These are phyloP conservation scores for Mucor lusitanicus DNA, from an alignment of 371 early-diverging fungal species.

Conservation along the genomic window DNA sequence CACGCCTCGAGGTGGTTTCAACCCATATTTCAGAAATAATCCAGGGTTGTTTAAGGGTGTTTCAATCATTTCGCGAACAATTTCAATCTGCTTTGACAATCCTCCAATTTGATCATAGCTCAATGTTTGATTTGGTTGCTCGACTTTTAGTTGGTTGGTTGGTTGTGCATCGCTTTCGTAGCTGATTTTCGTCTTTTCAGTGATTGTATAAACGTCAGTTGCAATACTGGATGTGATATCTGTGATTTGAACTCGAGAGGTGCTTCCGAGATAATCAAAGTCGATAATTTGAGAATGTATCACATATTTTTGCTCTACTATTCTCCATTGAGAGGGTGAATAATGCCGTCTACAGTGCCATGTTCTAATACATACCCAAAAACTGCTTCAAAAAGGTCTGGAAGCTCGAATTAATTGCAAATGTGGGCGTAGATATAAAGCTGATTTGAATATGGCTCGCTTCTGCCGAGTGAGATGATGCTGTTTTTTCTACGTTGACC, in stretches of 20 bases:
- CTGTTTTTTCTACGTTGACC: slow-evolving; percentile 9
- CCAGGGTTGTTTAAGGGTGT: slow-evolving; percentile 80
- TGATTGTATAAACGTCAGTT: slow-evolving; percentile 19
- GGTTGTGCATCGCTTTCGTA: neutral
- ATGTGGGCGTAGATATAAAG: slow-evolving; percentile 11
- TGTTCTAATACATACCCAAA: slow-evolving; percentile 14
- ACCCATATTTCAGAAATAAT: slow-evolving; percentile 66
- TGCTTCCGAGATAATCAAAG: slow-evolving; percentile 37
- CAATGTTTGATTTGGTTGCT: neutral
- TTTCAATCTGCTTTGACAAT: slow-evolving; percentile 64
- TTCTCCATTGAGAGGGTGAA: neutral
- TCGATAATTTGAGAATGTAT: slow-evolving; percentile 52
- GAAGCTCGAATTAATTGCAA: slow-evolving; percentile 12
- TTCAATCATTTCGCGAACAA: slow-evolving; percentile 88
- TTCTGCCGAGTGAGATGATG: neutral
- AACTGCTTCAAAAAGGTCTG: slow-evolving; percentile 19
- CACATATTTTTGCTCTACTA: slow-evolving; percentile 59
- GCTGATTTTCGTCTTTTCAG: slow-evolving; percentile 27
- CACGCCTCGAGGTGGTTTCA: slow-evolving; percentile 89
- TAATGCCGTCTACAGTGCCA: neutral
- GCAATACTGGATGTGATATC: neutral
- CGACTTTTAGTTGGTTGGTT: slow-evolving; percentile 3
- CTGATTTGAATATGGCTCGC: slow-evolving; percentile 16
- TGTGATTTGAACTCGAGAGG: slow-evolving; percentile 4
- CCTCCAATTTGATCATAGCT: slow-evolving; percentile 70